phyloP scores from a whole-genome alignment of 2,329 filamentous ascomycete species.

The Aspergillus carbonarius region DNA sequence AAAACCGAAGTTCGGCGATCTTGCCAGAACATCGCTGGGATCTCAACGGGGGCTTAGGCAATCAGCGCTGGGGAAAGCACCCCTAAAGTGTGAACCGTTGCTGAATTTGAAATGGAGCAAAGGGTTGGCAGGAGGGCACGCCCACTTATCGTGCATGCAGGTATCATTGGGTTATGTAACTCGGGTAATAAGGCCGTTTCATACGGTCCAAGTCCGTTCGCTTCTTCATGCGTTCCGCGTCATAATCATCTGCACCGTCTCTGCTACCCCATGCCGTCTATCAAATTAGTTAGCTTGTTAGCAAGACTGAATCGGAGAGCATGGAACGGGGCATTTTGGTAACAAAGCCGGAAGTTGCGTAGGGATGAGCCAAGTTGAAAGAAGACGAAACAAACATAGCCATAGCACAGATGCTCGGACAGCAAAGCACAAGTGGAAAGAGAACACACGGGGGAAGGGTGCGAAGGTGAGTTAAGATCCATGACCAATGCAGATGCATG shows the following conservation, averaged over 20 bases:
- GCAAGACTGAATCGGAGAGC: neutral
- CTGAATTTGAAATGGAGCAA: neutral
- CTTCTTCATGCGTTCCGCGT: slow-evolving; percentile 65
- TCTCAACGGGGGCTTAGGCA: neutral
- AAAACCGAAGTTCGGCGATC: neutral
- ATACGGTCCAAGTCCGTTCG: slow-evolving; percentile 36
- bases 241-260: slow-evolving; percentile 83
- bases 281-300: slow-evolving; percentile 7
- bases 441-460: neutral
- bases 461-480: neutral
- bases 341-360: neutral
- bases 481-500: slow-evolving; percentile 2
- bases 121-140: neutral
- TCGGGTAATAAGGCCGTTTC: slow-evolving; percentile 35
- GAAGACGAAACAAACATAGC: neutral
- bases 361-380: neutral
- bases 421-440: neutral
- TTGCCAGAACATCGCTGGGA: neutral
- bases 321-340: neutral
- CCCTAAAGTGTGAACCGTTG: neutral
- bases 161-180: slow-evolving; percentile 30
- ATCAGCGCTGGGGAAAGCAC: neutral
- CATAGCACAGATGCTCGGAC: neutral
- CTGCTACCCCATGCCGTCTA: slow-evolving; percentile 96
- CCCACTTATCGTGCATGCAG: slow-evolving; percentile 5